A percentile compares a stretch with the other conserved stretches of the same genome.
These are phyloP conservation scores for Blepharisma japonicum DNA, from an alignment of 73 alveolate genomes.

Conservation along the genomic window DNA sequence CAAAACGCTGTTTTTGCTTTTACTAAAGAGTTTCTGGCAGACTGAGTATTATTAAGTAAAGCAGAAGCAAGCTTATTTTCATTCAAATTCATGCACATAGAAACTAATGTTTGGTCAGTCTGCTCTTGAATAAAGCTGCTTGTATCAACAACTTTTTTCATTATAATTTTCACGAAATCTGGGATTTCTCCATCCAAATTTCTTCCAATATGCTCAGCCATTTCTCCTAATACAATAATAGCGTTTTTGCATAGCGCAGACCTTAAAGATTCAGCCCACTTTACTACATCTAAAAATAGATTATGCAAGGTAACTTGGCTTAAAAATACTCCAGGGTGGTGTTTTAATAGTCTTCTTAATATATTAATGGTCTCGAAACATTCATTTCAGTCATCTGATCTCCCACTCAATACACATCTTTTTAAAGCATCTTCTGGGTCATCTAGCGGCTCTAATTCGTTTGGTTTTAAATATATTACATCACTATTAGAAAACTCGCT, in stretches of 20 bases:
- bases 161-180: constrained; percentile 1
- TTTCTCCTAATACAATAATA: constrained; percentile 5
- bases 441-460: constrained; percentile 8
- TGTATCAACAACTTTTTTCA: constrained; percentile 30
- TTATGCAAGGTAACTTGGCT: constrained; percentile 27
- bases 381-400: constrained; percentile 8
- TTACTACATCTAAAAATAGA: background rate
- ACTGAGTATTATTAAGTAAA: background rate
- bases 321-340: constrained; percentile 14
- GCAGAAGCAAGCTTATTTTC: constrained; percentile 11
- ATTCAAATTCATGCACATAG: background rate
- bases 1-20: constrained; percentile 27
- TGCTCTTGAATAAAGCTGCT: constrained; percentile 20
- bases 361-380: constrained; percentile 8
- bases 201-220: background rate
- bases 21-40: background rate
- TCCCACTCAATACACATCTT: background rate
- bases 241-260: constrained; percentile 26
- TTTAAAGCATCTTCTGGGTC: constrained; percentile 27
- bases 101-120: background rate
- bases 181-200: constrained; percentile 11
- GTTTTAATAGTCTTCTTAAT: background rate
- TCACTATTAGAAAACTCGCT: too few relatives aligned
- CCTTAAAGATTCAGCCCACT: constrained; percentile 23
- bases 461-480: background rate